These are phyloP conservation scores for Boletus insuetus DNA, from an alignment of 768 basidiomycete genomes.

Conservation along the genomic window DNA sequence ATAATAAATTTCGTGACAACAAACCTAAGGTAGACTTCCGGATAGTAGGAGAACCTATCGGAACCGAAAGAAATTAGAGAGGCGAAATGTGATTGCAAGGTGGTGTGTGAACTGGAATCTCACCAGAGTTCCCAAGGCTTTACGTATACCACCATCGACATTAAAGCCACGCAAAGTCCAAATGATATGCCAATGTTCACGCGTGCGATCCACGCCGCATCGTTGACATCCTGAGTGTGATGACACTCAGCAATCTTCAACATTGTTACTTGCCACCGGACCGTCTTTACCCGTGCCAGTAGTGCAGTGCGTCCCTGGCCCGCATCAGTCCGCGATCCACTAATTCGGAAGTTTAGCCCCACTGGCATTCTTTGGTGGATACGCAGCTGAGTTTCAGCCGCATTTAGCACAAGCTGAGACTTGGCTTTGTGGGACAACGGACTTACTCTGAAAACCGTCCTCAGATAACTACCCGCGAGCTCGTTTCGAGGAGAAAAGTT, in stretches of 20 bases:
- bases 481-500: background rate
- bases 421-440: too few relatives aligned
- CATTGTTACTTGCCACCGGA: too few relatives aligned
- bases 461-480: too few relatives aligned
- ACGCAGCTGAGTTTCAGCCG: background rate
- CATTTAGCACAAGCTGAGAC: too few relatives aligned
- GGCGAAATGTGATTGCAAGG: background rate
- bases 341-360: background rate
- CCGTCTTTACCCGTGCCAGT: too few relatives aligned
- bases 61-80: background rate
- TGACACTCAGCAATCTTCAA: background rate
- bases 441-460: too few relatives aligned
- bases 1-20: background rate
- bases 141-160: background rate
- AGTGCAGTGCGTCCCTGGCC: too few relatives aligned
- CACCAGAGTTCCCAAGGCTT: background rate
- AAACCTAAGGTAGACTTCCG: background rate
- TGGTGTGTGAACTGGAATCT: conserved; percentile 1
- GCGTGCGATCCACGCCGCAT: background rate
- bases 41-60: background rate
- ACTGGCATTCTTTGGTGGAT: background rate
- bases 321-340: too few relatives aligned
- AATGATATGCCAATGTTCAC: background rate
- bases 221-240: background rate
- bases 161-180: too few relatives aligned